Conservation (phyloP, 768 basidiomycete genomes). For the Arthromyces matolae region DNA sequence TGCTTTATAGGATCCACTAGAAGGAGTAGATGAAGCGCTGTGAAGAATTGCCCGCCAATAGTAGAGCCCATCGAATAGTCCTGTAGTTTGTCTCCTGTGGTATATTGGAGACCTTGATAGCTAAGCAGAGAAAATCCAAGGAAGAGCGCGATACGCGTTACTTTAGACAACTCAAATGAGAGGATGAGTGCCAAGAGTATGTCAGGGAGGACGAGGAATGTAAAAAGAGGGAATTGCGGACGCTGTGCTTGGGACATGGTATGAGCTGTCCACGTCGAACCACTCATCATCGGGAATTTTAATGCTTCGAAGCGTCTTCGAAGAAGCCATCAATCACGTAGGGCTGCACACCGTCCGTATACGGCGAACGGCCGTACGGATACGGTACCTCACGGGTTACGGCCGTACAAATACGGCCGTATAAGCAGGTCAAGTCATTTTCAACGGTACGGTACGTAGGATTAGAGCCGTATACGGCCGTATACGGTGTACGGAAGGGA, state of each 20-base stretch:
- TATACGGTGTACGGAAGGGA: no score
- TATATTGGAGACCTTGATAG: constrained; percentile 3
- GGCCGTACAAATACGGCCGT: background rate
- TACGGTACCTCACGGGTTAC: background rate
- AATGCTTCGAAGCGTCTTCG: no score
- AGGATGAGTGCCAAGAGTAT: background rate
- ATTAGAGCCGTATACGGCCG: no score
- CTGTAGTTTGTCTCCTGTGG: constrained; percentile 12
- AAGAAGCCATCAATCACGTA: background rate
- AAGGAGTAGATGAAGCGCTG: constrained; percentile 15
- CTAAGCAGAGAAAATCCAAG: background rate
- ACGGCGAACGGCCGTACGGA: background rate
- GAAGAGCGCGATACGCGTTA: background rate
- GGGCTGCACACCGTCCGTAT: background rate
- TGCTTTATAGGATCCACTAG: constrained; percentile 13
- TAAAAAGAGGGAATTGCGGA: background rate
- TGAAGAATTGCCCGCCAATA: constrained; percentile 15
- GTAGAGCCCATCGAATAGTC: constrained; percentile 17
- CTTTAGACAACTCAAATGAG: background rate
- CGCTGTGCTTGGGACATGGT: no score
- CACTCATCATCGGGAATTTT: no score
- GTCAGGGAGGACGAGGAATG: background rate
- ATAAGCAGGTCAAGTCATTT: background rate
- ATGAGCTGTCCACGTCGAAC: no score
- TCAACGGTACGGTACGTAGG: no score